Evolutionary conservation across 116 monocot species (phyloP).

Genomic region (Dioscorea cayenensis): DNA sequence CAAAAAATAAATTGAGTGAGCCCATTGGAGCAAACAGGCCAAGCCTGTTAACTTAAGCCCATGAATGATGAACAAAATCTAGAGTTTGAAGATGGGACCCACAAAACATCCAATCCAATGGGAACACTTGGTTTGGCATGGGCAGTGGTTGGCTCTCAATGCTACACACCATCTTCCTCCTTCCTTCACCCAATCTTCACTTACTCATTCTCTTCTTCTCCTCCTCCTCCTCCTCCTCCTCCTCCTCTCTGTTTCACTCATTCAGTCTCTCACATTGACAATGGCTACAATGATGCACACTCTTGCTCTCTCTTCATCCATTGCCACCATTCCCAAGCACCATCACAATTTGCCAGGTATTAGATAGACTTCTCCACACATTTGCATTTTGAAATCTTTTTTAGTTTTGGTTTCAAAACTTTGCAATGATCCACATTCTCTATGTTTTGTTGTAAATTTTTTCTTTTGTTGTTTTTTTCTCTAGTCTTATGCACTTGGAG

Average conservation of each 20-base stretch:
- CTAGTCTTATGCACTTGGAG: too few species aligned
- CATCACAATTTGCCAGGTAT: slow-evolving; percentile 30
- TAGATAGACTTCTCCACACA: not conserved
- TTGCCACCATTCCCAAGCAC: slow-evolving; percentile 22
- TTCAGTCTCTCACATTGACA: not conserved
- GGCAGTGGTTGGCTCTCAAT: slow-evolving; percentile 19
- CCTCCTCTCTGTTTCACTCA: not conserved
- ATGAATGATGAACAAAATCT: too few species aligned
- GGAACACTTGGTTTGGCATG: too few species aligned
- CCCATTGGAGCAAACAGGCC: too few species aligned
- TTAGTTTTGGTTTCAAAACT: not conserved
- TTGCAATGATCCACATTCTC: not conserved
- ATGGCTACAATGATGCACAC: slow-evolving; percentile 56
- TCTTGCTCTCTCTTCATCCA: slow-evolving; percentile 38
- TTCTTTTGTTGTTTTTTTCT: too few species aligned
- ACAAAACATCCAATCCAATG: too few species aligned
- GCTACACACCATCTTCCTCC: slow-evolving; percentile 17
- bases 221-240: not conserved
- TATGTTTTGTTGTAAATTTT: too few species aligned
- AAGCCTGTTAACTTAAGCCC: too few species aligned
- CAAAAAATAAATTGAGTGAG: too few species aligned
- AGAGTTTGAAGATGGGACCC: too few species aligned
- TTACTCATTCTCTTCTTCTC: not conserved
- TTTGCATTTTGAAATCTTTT: not conserved
- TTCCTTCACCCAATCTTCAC: not conserved